A percentile compares a stretch with the other conserved stretches of the same genome.
Conservation (phyloP, 352 stramenopile genomes). For the Globisporangium alternatum region DNA sequence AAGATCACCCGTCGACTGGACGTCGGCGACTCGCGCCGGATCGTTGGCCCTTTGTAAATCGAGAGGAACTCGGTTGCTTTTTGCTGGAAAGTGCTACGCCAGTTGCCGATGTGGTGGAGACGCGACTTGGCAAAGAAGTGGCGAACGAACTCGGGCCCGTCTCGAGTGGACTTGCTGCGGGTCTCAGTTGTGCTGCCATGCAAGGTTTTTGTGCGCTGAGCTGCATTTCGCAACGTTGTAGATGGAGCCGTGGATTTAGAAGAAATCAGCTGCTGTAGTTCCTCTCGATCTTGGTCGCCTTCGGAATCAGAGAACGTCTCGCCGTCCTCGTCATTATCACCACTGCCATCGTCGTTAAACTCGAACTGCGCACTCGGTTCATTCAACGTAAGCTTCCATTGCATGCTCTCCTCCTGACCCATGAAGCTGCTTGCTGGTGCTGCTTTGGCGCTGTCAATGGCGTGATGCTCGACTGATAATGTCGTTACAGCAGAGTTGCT, state of each 20-base stretch:
- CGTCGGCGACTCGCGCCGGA: constrained; percentile 29
- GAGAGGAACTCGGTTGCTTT: constrained; percentile 54
- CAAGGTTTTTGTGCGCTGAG: not conserved
- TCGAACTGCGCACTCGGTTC: not conserved
- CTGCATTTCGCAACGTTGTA: too few relatives aligned
- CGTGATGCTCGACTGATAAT: not conserved
- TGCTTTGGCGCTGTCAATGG: not conserved
- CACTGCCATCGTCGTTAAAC: not conserved
- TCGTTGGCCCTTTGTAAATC: constrained; percentile 48
- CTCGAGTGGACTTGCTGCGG: constrained; percentile 60
- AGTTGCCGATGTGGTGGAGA: constrained; percentile 84
- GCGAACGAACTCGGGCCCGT: constrained; percentile 69
- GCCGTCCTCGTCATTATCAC: not conserved
- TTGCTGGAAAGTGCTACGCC: constrained; percentile 72
- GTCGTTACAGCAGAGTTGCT: not conserved
- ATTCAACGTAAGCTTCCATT: not conserved
- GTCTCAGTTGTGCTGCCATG: not conserved
- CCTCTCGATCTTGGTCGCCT: not conserved
- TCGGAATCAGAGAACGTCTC: constrained; percentile 1
- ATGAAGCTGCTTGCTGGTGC: not conserved
- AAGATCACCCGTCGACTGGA: constrained; percentile 84
- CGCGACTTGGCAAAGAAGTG: constrained; percentile 86
- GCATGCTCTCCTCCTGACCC: not conserved
- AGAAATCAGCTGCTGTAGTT: not conserved
- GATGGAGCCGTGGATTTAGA: not conserved